phyloP scores from a whole-genome alignment of 108 stramenopile species.

The Skeletonema tropicum region DNA sequence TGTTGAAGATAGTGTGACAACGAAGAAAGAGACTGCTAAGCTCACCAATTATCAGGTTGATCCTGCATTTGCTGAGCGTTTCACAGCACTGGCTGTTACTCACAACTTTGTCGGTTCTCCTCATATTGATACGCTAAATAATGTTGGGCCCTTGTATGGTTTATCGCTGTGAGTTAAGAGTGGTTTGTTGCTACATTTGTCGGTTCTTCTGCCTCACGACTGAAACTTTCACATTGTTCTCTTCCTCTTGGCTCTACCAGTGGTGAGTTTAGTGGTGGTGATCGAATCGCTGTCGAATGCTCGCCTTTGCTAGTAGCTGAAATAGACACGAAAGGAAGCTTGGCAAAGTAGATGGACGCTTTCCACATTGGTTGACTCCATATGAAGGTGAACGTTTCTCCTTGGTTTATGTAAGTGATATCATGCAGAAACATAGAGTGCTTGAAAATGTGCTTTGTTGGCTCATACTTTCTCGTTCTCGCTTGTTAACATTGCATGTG shows the following conservation, averaged over 20 bases:
- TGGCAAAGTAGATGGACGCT: constrained; percentile 76
- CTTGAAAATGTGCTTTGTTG: too few species aligned
- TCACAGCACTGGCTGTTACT: constrained; percentile 73
- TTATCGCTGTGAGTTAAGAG: constrained; percentile 51
- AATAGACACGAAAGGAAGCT: constrained; percentile 57
- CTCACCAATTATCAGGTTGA: constrained; percentile 56
- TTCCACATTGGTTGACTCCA: constrained; percentile 71
- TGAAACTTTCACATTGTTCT: not conserved
- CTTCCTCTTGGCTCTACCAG: constrained; percentile 2
- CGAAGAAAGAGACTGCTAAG: constrained; percentile 53
- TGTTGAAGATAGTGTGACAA: constrained; percentile 33
- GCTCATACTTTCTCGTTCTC: not conserved
- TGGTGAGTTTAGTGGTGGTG: constrained; percentile 49
- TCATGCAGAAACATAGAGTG: not conserved
- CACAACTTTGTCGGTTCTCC: constrained; percentile 65
- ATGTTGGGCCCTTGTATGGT: constrained; percentile 75
- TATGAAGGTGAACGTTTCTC: constrained; percentile 61
- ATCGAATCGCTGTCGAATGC: constrained; percentile 62
- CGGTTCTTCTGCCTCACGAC: not conserved
- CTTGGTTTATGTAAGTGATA: constrained; percentile 50
- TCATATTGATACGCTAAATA: constrained; percentile 76
- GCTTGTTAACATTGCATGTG: not conserved
- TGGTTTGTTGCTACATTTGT: not conserved
- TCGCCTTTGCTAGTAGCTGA: constrained; percentile 49
- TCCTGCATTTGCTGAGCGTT: constrained; percentile 49